These are phyloP conservation scores for Ascochyta fabae DNA, from an alignment of 2,329 filamentous ascomycete species.

Conservation along the genomic window DNA sequence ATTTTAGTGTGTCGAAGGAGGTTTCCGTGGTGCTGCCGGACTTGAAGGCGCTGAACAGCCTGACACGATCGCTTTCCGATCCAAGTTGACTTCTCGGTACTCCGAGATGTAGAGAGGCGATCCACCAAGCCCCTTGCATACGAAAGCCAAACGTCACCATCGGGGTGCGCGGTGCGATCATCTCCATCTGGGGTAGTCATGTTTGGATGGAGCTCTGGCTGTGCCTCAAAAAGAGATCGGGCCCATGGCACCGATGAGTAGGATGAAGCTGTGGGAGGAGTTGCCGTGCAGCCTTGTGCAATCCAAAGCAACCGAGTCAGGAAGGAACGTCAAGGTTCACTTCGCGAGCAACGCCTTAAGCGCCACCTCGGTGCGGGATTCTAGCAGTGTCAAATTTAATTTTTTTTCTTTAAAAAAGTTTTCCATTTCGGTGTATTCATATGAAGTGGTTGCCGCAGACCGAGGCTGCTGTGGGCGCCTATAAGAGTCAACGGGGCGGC, in stretches of 20 bases:
- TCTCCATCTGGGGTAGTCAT: background rate
- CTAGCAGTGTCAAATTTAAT: too few species aligned
- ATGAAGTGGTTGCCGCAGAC: background rate
- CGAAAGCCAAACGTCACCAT: background rate
- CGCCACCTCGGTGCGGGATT: background rate
- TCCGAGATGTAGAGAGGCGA: background rate
- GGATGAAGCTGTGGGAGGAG: background rate
- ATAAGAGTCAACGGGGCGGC: background rate
- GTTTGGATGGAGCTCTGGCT: background rate
- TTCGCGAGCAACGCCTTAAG: background rate
- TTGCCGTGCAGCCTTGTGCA: background rate
- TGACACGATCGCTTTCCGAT: background rate
- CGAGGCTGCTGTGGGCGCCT: constrained; percentile 1
- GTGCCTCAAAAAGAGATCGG: background rate
- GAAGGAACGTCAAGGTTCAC: background rate
- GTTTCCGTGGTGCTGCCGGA: background rate
- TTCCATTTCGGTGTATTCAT: background rate
- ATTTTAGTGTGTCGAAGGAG: background rate
- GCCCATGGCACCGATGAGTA: constrained; percentile 1
- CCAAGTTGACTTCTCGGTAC: background rate
- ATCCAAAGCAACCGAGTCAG: background rate
- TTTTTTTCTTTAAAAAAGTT: too few species aligned
- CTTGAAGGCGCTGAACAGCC: background rate
- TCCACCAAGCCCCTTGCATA: constrained; percentile 1
- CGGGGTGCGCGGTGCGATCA: background rate